These are phyloP conservation scores for Nannochloropsis gaditana DNA, from an alignment of 108 stramenopile species.

Conservation along the genomic window DNA sequence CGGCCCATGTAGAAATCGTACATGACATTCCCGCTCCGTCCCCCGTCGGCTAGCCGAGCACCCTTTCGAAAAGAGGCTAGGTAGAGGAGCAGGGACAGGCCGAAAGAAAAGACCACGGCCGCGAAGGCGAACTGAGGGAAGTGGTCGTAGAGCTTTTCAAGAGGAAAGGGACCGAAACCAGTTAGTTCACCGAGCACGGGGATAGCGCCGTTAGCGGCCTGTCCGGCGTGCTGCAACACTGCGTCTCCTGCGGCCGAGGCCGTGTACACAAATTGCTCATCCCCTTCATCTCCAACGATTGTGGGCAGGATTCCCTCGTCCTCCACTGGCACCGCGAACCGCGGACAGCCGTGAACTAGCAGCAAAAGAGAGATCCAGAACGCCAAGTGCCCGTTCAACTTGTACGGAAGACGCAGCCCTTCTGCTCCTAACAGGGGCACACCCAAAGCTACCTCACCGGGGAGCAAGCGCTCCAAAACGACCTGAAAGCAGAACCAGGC, in stretches of 20 bases:
- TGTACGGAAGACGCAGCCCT: conserved; percentile 63
- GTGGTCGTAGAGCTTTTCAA: conserved; percentile 69
- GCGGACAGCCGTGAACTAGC: conserved; percentile 54
- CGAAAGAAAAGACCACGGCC: conserved; percentile 55
- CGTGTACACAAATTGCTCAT: not conserved
- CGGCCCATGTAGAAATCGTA: conserved; percentile 97
- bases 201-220: not conserved
- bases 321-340: conserved; percentile 31
- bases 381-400: conserved; percentile 84
- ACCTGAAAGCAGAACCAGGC: conserved; percentile 79
- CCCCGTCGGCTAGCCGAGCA: conserved; percentile 69
- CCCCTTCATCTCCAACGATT: not conserved
- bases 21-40: conserved; percentile 66
- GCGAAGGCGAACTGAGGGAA: conserved; percentile 57
- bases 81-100: conserved; percentile 68
- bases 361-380: conserved; percentile 78
- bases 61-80: conserved; percentile 58
- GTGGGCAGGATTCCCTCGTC: not conserved
- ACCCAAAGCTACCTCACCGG: conserved; percentile 58
- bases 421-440: conserved; percentile 27
- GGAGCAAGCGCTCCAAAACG: conserved; percentile 70
- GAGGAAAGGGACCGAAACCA: conserved; percentile 55
- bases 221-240: not conserved
- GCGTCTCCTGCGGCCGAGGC: not conserved
- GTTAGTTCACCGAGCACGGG: not conserved